Evolutionary conservation across 1,284 basidiomycete genomes (phyloP).

Genomic region (Crucibulum parvulum): DNA sequence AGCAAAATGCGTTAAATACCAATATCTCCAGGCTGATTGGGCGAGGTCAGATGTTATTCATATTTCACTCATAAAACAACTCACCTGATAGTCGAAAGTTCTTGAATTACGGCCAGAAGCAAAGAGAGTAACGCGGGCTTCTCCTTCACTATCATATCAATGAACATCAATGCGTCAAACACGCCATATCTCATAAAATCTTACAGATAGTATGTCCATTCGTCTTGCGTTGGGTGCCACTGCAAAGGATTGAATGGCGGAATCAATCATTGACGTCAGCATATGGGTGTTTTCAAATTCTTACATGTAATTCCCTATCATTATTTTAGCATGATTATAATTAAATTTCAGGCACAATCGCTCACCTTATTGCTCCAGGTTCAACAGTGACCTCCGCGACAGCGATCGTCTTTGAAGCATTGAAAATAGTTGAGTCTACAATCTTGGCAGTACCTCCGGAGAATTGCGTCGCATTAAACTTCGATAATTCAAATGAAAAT

Average conservation of each 20-base stretch:
- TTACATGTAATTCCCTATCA: slow-evolving; percentile 59
- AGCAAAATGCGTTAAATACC: slow-evolving; percentile 54
- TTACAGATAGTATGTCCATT: slow-evolving; percentile 63
- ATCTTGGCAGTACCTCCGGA: slow-evolving; percentile 67
- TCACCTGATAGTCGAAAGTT: slow-evolving; percentile 67
- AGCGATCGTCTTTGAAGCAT: slow-evolving; percentile 59
- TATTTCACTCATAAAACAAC: slow-evolving; percentile 34
- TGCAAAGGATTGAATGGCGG: slow-evolving; percentile 22
- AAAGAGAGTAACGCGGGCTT: slow-evolving; percentile 65
- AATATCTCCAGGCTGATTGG: slow-evolving; percentile 58
- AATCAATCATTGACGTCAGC: background rate
- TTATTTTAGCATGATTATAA: background rate
- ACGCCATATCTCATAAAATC: slow-evolving; percentile 6
- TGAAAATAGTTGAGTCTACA: slow-evolving; percentile 65
- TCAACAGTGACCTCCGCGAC: slow-evolving; percentile 65
- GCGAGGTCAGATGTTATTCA: background rate
- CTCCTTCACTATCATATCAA: slow-evolving; percentile 43
- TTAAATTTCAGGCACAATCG: background rate
- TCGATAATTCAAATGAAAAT: slow-evolving; percentile 59
- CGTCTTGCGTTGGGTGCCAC: slow-evolving; percentile 76
- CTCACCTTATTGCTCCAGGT: slow-evolving; percentile 62
- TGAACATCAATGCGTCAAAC: background rate
- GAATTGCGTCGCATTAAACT: slow-evolving; percentile 45
- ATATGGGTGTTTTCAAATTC: slow-evolving; percentile 22
- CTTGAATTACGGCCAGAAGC: slow-evolving; percentile 61